Evolutionary conservation across 148 eudicot genomes (phyloP).

Genomic region (Pharnaceum exiguum): DNA sequence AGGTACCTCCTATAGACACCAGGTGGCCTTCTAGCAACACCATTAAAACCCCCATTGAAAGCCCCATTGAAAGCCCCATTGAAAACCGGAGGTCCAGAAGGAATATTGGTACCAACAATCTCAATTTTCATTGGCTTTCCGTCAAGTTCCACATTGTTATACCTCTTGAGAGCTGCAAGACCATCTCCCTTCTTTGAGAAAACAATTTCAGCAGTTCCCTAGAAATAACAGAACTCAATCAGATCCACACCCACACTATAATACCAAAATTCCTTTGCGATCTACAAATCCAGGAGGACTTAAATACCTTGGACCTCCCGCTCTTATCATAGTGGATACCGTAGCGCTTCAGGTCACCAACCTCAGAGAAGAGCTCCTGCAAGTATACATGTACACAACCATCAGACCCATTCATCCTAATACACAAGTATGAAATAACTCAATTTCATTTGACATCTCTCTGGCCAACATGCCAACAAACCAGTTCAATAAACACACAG

Average conservation of each 20-base stretch:
- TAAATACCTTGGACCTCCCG: constrained; percentile 77
- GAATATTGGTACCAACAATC: constrained; percentile 63
- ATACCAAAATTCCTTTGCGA: background rate
- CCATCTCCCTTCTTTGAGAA: constrained; percentile 71
- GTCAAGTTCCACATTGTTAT: constrained; percentile 86
- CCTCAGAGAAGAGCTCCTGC: constrained; percentile 84
- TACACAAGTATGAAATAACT: no score
- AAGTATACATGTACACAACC: background rate
- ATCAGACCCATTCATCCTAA: no score
- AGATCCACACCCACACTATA: background rate
- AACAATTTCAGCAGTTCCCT: constrained; percentile 92
- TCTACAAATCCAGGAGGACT: background rate
- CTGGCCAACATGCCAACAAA: no score
- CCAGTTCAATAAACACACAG: no score
- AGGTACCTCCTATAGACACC: constrained; percentile 26
- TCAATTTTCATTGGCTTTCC: constrained; percentile 94
- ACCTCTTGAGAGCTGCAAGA: constrained; percentile 73
- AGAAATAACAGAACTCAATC: constrained; percentile 4
- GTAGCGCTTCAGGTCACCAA: constrained; percentile 70
- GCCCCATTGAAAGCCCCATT: constrained; percentile 35
- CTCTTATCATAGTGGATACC: constrained; percentile 68
- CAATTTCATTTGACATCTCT: no score
- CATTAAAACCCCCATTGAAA: constrained; percentile 27
- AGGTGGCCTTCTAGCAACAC: constrained; percentile 39
- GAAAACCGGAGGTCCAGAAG: constrained; percentile 29